Evolutionary conservation across 768 basidiomycete genomes (phyloP).

Genomic region (Leucosporidium creatinivorum): DNA sequence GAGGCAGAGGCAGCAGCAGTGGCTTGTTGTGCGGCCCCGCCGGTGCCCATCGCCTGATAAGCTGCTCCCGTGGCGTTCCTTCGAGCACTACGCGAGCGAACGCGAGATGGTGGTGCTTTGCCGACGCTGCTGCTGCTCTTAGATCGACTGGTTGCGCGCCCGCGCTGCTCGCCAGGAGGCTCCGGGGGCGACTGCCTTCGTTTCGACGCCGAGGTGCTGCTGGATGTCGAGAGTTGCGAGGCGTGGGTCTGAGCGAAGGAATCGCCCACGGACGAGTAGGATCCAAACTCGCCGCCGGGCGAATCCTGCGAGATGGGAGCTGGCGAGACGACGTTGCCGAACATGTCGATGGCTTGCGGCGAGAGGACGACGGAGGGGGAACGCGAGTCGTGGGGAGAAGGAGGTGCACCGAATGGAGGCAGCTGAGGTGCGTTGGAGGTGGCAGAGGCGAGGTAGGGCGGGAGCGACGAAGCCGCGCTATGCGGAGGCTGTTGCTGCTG

Average conservation of each 20-base stretch:
- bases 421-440: no score
- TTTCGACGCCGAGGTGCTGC: background rate
- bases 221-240: background rate
- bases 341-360: no score
- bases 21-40: constrained; percentile 43
- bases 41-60: constrained; percentile 45
- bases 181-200: background rate
- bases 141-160: constrained; percentile 6
- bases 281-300: background rate
- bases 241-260: background rate
- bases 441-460: no score
- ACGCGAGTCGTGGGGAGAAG: no score
- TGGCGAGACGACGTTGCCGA: no score
- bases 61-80: constrained; percentile 44
- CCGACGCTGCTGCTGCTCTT: constrained; percentile 28
- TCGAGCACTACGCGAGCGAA: constrained; percentile 31
- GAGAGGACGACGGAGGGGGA: no score
- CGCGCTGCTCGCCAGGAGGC: background rate
- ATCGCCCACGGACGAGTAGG: constrained; percentile 1
- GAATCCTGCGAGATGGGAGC: no score
- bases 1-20: constrained; percentile 62
- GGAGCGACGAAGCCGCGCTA: no score
- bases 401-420: no score
- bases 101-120: constrained; percentile 43
- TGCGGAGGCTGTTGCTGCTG: no score